A percentile compares a stretch with the other conserved stretches of the same genome.
phyloP scores from a whole-genome alignment of 495 filamentous ascomycete species.

The Penicillium cinerascens region DNA sequence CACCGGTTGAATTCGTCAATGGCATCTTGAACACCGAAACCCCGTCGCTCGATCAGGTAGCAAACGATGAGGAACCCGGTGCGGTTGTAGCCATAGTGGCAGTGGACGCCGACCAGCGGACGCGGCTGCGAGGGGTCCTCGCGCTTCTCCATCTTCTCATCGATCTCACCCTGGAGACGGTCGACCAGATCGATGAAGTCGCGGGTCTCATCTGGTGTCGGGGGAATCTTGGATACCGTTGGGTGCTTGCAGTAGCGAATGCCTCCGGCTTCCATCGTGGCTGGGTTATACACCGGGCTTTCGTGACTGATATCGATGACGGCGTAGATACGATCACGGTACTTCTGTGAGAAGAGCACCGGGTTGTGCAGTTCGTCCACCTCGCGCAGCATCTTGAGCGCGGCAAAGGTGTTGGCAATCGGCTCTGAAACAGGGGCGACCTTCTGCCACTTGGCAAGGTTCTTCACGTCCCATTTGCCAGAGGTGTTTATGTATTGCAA shows the following conservation, averaged over 20 bases:
- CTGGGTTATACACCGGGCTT: conserved; percentile 77
- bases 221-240: conserved; percentile 88
- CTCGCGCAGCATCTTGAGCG: conserved; percentile 85
- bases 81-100: conserved; percentile 92
- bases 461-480: conserved; percentile 98
- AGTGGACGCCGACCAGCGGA: conserved; percentile 75
- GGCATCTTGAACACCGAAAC: conserved; percentile 69
- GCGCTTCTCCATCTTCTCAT: conserved; percentile 32
- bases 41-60: conserved; percentile 80
- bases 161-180: conserved; percentile 49
- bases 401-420: conserved; percentile 72
- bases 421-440: conserved; percentile 72
- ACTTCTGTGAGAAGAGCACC: conserved; percentile 64
- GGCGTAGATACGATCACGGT: conserved; percentile 62
- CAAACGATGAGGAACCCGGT: conserved; percentile 89
- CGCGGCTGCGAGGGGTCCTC: conserved; percentile 48
- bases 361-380: conserved; percentile 83
- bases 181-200: conserved; percentile 80
- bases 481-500: conserved; percentile 78
- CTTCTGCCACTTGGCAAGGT: conserved; percentile 84
- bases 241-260: conserved; percentile 85
- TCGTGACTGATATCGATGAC: conserved; percentile 89
- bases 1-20: conserved; percentile 73
- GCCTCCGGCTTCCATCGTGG: conserved; percentile 66
- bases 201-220: conserved; percentile 68